phyloP scores from a whole-genome alignment of 371 early-diverging fungal genomes.

The Haplosporangium sp. region DNA sequence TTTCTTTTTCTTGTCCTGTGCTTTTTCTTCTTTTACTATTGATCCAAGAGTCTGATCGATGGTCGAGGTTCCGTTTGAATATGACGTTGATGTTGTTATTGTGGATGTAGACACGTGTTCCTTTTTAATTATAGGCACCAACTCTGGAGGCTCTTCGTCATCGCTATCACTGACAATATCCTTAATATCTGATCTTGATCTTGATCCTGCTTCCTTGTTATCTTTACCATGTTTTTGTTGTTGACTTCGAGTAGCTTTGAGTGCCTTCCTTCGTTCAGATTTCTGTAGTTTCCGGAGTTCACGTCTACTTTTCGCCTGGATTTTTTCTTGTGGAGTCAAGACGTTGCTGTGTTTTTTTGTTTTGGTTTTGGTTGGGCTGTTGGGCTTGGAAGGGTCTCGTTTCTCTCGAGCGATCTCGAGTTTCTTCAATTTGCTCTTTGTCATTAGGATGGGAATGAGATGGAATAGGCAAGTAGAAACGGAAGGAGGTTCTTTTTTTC shows the following conservation, averaged over 20 bases:
- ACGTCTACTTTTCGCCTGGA: slow-evolving; percentile 7
- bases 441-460: neutral
- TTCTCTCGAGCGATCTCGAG: neutral
- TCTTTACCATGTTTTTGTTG: neutral
- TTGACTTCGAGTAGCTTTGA: neutral
- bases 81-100: neutral
- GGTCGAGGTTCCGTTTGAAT: neutral
- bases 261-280: neutral
- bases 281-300: slow-evolving; percentile 1
- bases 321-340: neutral
- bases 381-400: neutral
- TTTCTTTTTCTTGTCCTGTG: neutral
- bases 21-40: neutral
- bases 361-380: neutral
- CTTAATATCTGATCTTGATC: neutral
- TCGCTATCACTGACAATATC: neutral
- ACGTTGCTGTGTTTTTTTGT: neutral
- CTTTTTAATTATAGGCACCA: slow-evolving; percentile 6
- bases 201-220: neutral
- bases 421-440: slow-evolving; percentile 19
- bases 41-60: neutral
- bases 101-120: neutral
- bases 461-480: too few species aligned
- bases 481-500: too few species aligned
- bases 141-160: slow-evolving; percentile 20